Evolutionary conservation across 495 filamentous ascomycete genomes (phyloP), one percentile per base, ranked within the genome.

Genomic region (Evernia prunastri): DNA sequence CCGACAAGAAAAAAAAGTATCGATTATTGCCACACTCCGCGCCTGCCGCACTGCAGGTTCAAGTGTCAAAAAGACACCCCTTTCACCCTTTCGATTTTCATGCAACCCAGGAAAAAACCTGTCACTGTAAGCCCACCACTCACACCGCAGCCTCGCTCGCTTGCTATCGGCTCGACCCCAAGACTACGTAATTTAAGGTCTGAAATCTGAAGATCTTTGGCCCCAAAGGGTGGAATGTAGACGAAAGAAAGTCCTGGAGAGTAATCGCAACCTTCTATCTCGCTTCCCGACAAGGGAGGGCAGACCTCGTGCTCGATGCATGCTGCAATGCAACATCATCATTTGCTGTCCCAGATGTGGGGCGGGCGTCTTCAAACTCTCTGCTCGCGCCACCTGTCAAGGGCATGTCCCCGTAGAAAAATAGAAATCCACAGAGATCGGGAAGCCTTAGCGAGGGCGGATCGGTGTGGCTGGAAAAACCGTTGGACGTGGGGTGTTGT

Each of bases 321-420:
- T 65, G 66, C 68, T 70, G 68, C 68, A 67, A 57, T 67, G 68
- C 63, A 70, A 70, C 65, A 58, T 70, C 59, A 56, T 62, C 56
- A 36, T 66, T 69, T 36, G 62, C 47, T 59, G 13, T 63, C 49
- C 35, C 56, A 12, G 6, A 37, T 59, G 56, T 59, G 35, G 56
- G 56, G 56, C 27, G 56, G 8, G 6, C 29, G 51, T 33, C 27
- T 31, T 1, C 20, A n/a, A n/a, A n/a, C n/a, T n/a, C n/a, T n/a
- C n/a, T n/a, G 20, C 33, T 17, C 29, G 33, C 33, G 39, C 36
- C 56, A 42, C 56, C n/a, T n/a, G 7, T 59, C 17, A 39, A 59
- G 56, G 33, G 35, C 11, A 37, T 42, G 8, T 58, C 33, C 39
- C 56, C 56, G 56, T 29, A 58, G 56, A 11, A 36, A 4, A 33